Evolutionary conservation across 805 yeast genomes (phyloP), one percentile per base, ranked within the genome.

Genomic region (Starmerella geochares): DNA sequence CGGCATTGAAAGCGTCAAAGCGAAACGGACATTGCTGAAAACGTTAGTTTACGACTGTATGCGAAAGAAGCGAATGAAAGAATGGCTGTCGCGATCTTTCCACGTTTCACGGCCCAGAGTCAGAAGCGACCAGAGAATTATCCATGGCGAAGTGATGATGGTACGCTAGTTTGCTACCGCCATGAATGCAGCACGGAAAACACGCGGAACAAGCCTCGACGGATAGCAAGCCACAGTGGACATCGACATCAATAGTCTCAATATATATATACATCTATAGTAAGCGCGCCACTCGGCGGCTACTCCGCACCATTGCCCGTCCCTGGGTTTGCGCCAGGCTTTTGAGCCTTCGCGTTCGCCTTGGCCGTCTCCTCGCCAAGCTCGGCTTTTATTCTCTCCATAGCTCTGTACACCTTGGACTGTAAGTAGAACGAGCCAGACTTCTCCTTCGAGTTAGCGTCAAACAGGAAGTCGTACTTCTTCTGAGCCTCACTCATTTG

Each of bases 361-460:
- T 45, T 43, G 17, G 51, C 50, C 17, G 44, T 40, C 23, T 43
- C 52, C 29, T 50, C 57, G 37, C 80, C 79, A 44, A 86, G 60
- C 65, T 92, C 97, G 62, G 79, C 77, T 65, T 82, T 80, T 58
- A 92, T 71, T 54, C 96, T 75, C 65, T 92, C 97, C 77, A 87
- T 84, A 21, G 98, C 96, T 66, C 95, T 78, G 67, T 78, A 87
- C 21, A 92, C 90, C 69, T 92, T 92, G 47, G 92, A 81, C 64
- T 92, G 98, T 46, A 92, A 65, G 62, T 90, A 92, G 64, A 92
- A 90, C 37, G 95, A 83, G 38, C 95, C 95, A n/a, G 95, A 95
- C 66, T 87, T 86, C 54, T 88, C 96, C 66, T 86, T 86, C 25
- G 92, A 78, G 70, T 92, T 92, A 49, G 86, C 84, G 43, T 84